Evolutionary conservation across 2,329 filamentous ascomycete genomes (phyloP).

Genomic region (Aspergillus japonicus): DNA sequence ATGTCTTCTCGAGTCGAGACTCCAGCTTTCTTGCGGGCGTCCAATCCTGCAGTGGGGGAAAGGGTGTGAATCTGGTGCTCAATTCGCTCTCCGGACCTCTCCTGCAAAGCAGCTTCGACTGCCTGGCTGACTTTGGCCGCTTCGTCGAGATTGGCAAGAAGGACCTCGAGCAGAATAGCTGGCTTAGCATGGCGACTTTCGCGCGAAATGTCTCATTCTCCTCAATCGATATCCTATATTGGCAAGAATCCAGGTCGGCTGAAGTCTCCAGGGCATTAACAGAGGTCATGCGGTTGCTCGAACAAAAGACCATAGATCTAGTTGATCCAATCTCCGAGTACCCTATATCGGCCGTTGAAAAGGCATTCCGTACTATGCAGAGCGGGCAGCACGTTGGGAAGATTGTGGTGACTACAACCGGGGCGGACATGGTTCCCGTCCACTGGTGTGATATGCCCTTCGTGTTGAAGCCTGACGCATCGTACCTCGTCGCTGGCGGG

Average conservation of each 20-base stretch:
- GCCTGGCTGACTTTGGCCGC: not conserved
- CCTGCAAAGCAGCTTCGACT: not conserved
- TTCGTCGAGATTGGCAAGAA: slow-evolving; percentile 20
- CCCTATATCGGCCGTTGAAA: slow-evolving; percentile 3
- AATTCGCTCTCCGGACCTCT: not conserved
- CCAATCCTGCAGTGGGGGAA: not conserved
- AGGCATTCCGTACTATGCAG: slow-evolving; percentile 33
- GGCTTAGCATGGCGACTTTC: slow-evolving; percentile 16
- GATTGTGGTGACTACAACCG: slow-evolving; percentile 24
- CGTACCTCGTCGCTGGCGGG: slow-evolving; percentile 18
- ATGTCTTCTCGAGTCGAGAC: not conserved
- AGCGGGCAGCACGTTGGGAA: slow-evolving; percentile 41
- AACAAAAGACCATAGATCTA: too few relatives aligned
- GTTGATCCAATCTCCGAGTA: slow-evolving; percentile 4
- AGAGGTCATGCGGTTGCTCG: too few relatives aligned
- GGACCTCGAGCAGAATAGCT: slow-evolving; percentile 13
- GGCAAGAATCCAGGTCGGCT: too few relatives aligned
- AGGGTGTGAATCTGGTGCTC: not conserved
- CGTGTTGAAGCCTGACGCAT: not conserved
- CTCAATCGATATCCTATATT: too few relatives aligned
- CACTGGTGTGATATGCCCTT: not conserved
- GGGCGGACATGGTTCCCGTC: too few relatives aligned
- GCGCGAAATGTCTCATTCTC: slow-evolving; percentile 3
- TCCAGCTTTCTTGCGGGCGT: not conserved
- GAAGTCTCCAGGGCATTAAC: too few relatives aligned